Conservation (phyloP, 495 filamentous ascomycete genomes). For the Aspergillus conjunctus region DNA sequence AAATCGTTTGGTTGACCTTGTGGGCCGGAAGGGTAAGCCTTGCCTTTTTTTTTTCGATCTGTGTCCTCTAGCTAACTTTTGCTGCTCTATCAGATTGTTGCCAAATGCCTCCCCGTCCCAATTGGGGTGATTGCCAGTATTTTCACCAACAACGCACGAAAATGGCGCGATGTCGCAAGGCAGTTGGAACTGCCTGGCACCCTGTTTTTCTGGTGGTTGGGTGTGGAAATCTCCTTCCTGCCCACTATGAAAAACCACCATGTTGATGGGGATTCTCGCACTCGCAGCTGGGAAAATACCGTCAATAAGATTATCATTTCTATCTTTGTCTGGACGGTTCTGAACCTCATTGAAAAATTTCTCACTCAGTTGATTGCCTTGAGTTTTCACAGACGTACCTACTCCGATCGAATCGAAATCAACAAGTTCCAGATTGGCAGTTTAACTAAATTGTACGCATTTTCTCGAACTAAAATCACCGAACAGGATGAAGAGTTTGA, state of each 20-base stretch:
- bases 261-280: slow-evolving; percentile 53
- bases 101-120: slow-evolving; percentile 70
- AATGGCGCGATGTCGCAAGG: slow-evolving; percentile 88
- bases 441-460: slow-evolving; percentile 78
- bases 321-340: slow-evolving; percentile 72
- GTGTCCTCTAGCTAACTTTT: not conserved
- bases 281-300: slow-evolving; percentile 68
- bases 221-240: slow-evolving; percentile 67
- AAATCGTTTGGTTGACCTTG: slow-evolving; percentile 88
- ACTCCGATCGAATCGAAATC: slow-evolving; percentile 86
- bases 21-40: slow-evolving; percentile 73
- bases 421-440: slow-evolving; percentile 88
- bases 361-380: slow-evolving; percentile 94
- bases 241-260: slow-evolving; percentile 74
- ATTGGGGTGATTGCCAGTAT: slow-evolving; percentile 70
- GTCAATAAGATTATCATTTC: slow-evolving; percentile 87
- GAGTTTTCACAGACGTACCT: slow-evolving; percentile 89
- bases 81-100: slow-evolving; percentile 57
- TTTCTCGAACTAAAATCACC: slow-evolving; percentile 72
- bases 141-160: slow-evolving; percentile 86
- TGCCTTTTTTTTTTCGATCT: not conserved
- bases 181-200: slow-evolving; percentile 85
- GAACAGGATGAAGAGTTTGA: slow-evolving; percentile 75
- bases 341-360: slow-evolving; percentile 92
- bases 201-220: slow-evolving; percentile 91